Base-by-base conservation (phyloP, 306 rosid species). In the Castanospermum australe region DNA sequence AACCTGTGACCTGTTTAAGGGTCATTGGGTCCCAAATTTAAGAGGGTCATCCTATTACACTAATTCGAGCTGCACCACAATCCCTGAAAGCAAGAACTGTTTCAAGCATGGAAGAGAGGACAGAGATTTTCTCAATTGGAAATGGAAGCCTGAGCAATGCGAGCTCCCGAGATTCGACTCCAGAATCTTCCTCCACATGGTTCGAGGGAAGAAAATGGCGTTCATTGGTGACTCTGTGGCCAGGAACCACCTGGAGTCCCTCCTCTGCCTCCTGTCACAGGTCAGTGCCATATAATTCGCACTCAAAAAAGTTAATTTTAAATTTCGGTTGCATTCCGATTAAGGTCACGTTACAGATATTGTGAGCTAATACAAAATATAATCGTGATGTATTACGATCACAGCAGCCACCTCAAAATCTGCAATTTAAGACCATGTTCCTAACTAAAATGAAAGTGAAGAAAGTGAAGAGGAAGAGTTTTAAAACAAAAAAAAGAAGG, bases 151-250 rank as follows among this genome's bases (percentile, higher is more conserved):
- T 1, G 56, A 91, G 0, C 38, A 87, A 6, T 93, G 99, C 8
- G 90, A 93, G 2, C 90, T 95, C 6, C 94, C 89, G 0, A 56
- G 81, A 28, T 93, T 95, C 24, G 87, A 91, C 17, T 77, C 93
- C 9, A 88, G 35, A 42, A 45, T 70, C 1, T 95, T 93, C 48
- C 86, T 91, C 67, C 71, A 81, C 39, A 77, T 87, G 12, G 87
- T 90, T 64, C 82, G 86, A 18, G 97, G 96, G 1, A 95, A 90
- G 82, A 95, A 80, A 71, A 74, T 93, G 90, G 97, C 91, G 0
- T 95, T 95, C 63, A 65, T 95, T 35, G 99, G 99, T 5, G 98
- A 95, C 61, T 95, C 99, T 61, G 96, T 95, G 22, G 85, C 98
- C 4, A 86, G 97, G 48, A 95, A 95, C 82, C 97, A 95, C 30